Percentiles rank a stretch among this genome's conserved stretches.
Evolutionary conservation across 2,329 filamentous ascomycete species (phyloP).

Genomic region (Alternaria consortialis): DNA sequence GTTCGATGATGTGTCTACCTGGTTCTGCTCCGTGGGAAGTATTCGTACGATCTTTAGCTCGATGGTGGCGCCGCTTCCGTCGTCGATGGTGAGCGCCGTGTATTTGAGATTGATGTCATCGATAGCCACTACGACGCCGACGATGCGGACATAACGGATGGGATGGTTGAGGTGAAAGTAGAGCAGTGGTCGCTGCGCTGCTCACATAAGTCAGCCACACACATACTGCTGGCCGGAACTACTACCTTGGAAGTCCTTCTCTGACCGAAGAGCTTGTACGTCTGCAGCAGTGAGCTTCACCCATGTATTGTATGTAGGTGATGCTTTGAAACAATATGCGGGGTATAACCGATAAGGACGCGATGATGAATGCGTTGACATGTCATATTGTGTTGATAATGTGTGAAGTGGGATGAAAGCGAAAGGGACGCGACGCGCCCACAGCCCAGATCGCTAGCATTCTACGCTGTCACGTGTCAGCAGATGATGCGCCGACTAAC

Average conservation of each 20-base stretch:
- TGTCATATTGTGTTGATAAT: conserved; percentile 41
- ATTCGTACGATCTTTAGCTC: conserved; percentile 62
- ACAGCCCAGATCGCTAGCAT: conserved; percentile 1
- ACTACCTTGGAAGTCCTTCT: conserved; percentile 62
- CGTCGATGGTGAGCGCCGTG: conserved; percentile 65
- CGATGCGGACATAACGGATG: conserved; percentile 58
- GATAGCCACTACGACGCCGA: conserved; percentile 57
- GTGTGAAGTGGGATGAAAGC: conserved; percentile 15
- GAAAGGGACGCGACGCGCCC: conserved; percentile 27
- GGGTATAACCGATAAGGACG: conserved; percentile 59
- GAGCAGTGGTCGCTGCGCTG: conserved; percentile 59
- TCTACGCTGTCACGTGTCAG: conserved; percentile 20
- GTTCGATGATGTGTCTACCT: conserved; percentile 42
- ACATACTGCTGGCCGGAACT: neutral
- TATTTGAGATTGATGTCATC: conserved; percentile 52
- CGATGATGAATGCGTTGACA: conserved; percentile 36
- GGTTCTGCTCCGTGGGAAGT: conserved; percentile 34
- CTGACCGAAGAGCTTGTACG: conserved; percentile 61
- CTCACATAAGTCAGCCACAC: neutral
- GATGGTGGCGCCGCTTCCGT: conserved; percentile 67
- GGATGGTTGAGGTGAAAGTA: conserved; percentile 66
- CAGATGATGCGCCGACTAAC: neutral
- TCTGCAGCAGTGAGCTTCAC: conserved; percentile 67
- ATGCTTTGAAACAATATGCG: conserved; percentile 66
- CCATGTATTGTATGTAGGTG: conserved; percentile 70